Evolutionary conservation across 495 filamentous ascomycete genomes (phyloP), one percentile per base, ranked within the genome.

Genomic region (Aspergillus incahuasiensis): DNA sequence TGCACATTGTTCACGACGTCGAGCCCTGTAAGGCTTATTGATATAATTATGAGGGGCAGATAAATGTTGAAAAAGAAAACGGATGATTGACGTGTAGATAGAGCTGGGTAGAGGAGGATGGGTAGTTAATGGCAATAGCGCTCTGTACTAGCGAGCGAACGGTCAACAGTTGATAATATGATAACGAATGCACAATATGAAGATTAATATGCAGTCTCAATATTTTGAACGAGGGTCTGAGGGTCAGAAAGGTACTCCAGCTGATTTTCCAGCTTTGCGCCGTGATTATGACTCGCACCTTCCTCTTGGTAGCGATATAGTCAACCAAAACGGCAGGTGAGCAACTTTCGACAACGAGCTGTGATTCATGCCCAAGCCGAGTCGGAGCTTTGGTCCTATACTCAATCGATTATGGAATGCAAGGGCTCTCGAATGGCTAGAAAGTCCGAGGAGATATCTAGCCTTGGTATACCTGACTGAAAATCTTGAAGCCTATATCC

Each of bases 401-500:
- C n/a, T n/a, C n/a, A n/a, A n/a, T n/a, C n/a, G n/a, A n/a, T n/a
- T n/a, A n/a, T n/a, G n/a, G n/a, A n/a, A n/a, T n/a, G n/a, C n/a
- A n/a, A n/a, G n/a, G n/a, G n/a, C n/a, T n/a, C n/a, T n/a, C n/a
- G 8, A 28, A 28, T 8, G 8, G 25, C 4, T 28, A 13, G 18
- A 40, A 40, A 4, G 15, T 16, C 3, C 38, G n/a, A 40, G 2
- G 25, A 30, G 16, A n/a, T 5, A 15, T 25, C 21, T 9, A 16
- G n/a, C 21, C 32, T 7, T 35, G 11, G 5, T 18, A 46, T 2
- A 34, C 35, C 28, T 12, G 5, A 7, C 4, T 47, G 16, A 28
- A 28, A 20, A 55, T 39, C 43, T 15, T 40, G 48, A 47, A 52
- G 41, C 22, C 48, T 22, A 47, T 61, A 57, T 11, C 58, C 58